Base-by-base conservation (phyloP, 768 basidiomycete genomes). In the Lentinus tigrinus region DNA sequence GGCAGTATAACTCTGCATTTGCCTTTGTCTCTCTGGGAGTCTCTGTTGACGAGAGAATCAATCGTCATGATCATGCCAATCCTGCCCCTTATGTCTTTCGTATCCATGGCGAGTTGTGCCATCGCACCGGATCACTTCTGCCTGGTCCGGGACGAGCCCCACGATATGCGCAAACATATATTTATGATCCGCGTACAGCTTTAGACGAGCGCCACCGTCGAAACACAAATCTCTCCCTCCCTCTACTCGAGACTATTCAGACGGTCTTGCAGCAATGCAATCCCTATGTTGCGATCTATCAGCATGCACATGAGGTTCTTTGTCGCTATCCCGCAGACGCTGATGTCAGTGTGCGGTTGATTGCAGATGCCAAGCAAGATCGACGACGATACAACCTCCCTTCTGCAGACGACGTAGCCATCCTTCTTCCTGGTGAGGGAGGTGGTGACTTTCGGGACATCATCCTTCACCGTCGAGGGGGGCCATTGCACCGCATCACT, bases 371-470 rank as follows among this genome's bases (percentile, higher is more conserved):
- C 0, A 54, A 44, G 0, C 40, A 47, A 55, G 77, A 80, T 67
- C 63, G 42, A 0, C 63, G 75, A 6, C 52, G 70, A 16, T 80
- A 83, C 53, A 82, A 82, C 60, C 57, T 77, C 0, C 80, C 81
- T 2, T 75, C 73, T 46, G 69, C 72, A 0, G 64, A 73, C 56
- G 78, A 82, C 40, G 77, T 80, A 16, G 56, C 80, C 9, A 39
- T 78, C 0, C 48, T 26, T 3, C 47, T 66, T 0, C 57, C 66
- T n/a, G 62, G 61, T 51, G 63, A 56, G 28, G 28, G 28, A 1
- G 9, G 16, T 42, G 11, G 17, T 3, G 40, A 42, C 40, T 11
- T 7, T 7, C 6, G 40, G 3, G 40, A 42, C 17, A 42, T 42
- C 21, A 17, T 42, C 7, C 40, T 42, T 2, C 40, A n/a, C 7